Base-by-base conservation (phyloP, 108 stramenopile species). In the Nitzschia palea region DNA sequence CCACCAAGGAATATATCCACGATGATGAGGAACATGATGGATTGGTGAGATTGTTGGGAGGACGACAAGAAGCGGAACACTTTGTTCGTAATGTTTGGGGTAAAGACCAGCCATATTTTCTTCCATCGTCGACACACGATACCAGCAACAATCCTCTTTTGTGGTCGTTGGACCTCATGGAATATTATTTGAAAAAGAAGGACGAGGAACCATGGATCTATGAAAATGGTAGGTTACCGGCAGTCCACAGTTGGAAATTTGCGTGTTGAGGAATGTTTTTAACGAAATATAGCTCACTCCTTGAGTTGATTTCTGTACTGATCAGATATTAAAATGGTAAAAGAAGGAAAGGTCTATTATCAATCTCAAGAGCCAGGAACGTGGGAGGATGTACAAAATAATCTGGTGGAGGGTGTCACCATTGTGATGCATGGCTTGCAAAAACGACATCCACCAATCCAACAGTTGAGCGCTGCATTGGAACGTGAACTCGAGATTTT, bases 371-470 rank as follows among this genome's bases (percentile, higher is more conserved):
- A 48, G 18, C 47, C 47, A 20, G 47, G 47, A 18, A 20, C 18
- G 4, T 48, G 47, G 47, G n/a, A 48, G n/a, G 47, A 48, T 48
- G 47, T 48, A 10, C 17, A 48, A 48, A 48, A n/a, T 12, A 48
- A 18, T 48, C 47, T 48, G 4, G n/a, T 10, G 4, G 47, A 48
- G 18, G 47, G 47, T 20, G 47, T 20, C n/a, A 48, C 47, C 4
- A 20, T 48, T 20, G 47, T 48, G 47, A 48, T 48, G 47, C 47
- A 48, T 18, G 4, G 22, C 22, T 18, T 48, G 15, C 47, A 48
- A 20, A 5, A n/a, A 5, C 47, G 47, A 4, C 47, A 48, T 20
- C 18, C 15, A 8, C 47, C 47, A 10, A 48, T 48, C 47, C 47
- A 20, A 12, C 9, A 4, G 4, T 18, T 48, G 15, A 20, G 17